Conservation (phyloP, 192 early-diverging fungal genomes). For the Backusella tuberculispora region DNA sequence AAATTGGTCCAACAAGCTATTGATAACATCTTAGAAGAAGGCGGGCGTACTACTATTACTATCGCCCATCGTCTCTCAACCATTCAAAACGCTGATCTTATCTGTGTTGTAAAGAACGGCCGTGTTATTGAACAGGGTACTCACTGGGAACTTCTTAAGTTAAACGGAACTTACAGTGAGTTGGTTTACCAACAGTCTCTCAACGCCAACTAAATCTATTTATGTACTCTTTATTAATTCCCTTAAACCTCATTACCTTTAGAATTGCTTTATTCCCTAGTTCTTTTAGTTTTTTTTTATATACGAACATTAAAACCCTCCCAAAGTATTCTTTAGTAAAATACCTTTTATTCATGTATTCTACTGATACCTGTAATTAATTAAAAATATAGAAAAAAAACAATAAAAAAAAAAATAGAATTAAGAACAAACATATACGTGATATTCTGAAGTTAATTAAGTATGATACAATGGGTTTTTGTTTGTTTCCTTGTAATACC, state of each 20-base stretch:
- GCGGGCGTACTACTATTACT: conserved; percentile 69
- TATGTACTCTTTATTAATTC: conserved; percentile 5
- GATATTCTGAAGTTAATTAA: not conserved
- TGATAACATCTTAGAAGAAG: conserved; percentile 60
- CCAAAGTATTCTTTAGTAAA: conserved; percentile 11
- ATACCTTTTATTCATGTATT: conserved; percentile 14
- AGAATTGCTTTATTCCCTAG: conserved; percentile 13
- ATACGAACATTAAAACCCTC: not conserved
- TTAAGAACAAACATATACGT: not conserved
- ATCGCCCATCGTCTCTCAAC: conserved; percentile 76
- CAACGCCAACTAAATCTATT: conserved; percentile 30
- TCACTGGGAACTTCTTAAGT: conserved; percentile 61
- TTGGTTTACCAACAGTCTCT: conserved; percentile 72
- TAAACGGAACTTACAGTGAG: conserved; percentile 59
- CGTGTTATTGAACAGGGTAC: conserved; percentile 64
- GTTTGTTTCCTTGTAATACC: too few species aligned
- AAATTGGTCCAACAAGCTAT: conserved; percentile 67
- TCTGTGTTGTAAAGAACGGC: conserved; percentile 76
- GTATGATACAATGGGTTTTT: too few species aligned
- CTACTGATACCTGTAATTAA: not conserved
- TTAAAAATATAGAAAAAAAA: conserved; percentile 2
- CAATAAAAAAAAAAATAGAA: conserved; percentile 4
- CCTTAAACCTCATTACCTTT: not conserved
- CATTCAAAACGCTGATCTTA: conserved; percentile 66
- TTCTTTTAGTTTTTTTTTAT: not conserved